Base-by-base conservation (phyloP, 1,139 yeast species). In the Nakaseomyces nivariensis region DNA sequence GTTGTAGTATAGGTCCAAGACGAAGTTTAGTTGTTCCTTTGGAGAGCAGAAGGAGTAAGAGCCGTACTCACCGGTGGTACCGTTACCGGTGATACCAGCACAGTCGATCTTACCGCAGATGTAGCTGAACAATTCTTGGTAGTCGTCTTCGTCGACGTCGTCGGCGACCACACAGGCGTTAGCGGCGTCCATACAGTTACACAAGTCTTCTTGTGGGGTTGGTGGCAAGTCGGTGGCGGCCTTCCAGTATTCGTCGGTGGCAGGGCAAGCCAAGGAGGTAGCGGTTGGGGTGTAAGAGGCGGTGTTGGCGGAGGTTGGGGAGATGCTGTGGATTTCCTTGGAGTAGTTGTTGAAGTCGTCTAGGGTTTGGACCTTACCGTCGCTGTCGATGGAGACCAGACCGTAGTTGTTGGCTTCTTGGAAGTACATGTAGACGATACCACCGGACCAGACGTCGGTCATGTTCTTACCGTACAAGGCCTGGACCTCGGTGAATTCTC, bases 361-460 rank as follows among this genome's bases (percentile, higher is more conserved):
- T 66, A 87, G 71, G 29, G 84, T 77, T 49, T 77, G 70, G 61
- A 78, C 85, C 56, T 77, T 75, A 17, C 34, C 25, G 56, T 64
- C 68, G 56, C 68, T 71, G 51, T 71, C 70, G 53, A 81, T 72
- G 46, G 80, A 63, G 51, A 87, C 95, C 62, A 85, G 75, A 64
- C 94, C 94, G 61, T 83, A 85, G 53, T 83, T 68, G 68, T 85
- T 84, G 42, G 70, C 76, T 71, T 84, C 92, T 73, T 85, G 77
- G 67, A 79, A 82, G 70, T 84, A 85, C 90, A 84, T 81, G 73
- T 83, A 84, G 47, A 83, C 90, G 60, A 85, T 83, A 74, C 92
- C 94, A 69, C 94, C 94, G 43, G 92, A 83, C 90, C 90, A 85
- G 49, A 84, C 87, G 63, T 76, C 82, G 55, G 86, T 80, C 88